Conservation (phyloP, 2,329 filamentous ascomycete genomes). For the Penicillium occitanis region DNA sequence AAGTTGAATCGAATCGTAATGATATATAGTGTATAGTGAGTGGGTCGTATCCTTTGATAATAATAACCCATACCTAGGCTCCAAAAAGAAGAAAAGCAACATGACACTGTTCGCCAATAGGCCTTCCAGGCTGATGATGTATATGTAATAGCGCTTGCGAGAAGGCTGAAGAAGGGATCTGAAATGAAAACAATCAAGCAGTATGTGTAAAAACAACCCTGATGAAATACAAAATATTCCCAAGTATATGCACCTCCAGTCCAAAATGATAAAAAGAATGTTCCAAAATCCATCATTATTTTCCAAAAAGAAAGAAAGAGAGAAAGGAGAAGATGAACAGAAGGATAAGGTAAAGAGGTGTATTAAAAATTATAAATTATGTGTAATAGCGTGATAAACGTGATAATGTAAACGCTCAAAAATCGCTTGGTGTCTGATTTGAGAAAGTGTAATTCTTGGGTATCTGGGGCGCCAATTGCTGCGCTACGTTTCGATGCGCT, state of each 20-base stretch:
- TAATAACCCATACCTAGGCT: background rate
- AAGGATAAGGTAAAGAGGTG: background rate
- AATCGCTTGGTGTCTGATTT: constrained; percentile 44
- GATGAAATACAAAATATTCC: constrained; percentile 18
- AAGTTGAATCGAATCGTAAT: background rate
- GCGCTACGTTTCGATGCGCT: constrained; percentile 43
- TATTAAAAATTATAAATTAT: constrained; percentile 20
- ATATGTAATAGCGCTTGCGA: constrained; percentile 2
- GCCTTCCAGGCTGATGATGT: constrained; percentile 1
- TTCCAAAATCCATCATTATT: constrained; percentile 11
- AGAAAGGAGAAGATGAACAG: background rate
- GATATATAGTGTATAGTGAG: background rate
- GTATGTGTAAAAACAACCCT: constrained; percentile 17
- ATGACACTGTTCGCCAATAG: constrained; percentile 9
- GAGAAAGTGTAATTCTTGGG: constrained; percentile 47
- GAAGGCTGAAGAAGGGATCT: background rate
- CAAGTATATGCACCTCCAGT: constrained; percentile 20
- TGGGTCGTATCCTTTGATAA: background rate
- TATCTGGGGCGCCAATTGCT: constrained; percentile 43
- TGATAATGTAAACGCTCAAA: constrained; percentile 23
- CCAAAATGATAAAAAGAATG: background rate
- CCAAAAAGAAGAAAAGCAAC: constrained; percentile 1
- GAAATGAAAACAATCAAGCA: constrained; percentile 12
- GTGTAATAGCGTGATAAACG: constrained; percentile 4
- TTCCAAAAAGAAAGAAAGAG: background rate